Conservation (phyloP, 2,329 filamentous ascomycete species). For the Ophiostoma pallidulum region DNA sequence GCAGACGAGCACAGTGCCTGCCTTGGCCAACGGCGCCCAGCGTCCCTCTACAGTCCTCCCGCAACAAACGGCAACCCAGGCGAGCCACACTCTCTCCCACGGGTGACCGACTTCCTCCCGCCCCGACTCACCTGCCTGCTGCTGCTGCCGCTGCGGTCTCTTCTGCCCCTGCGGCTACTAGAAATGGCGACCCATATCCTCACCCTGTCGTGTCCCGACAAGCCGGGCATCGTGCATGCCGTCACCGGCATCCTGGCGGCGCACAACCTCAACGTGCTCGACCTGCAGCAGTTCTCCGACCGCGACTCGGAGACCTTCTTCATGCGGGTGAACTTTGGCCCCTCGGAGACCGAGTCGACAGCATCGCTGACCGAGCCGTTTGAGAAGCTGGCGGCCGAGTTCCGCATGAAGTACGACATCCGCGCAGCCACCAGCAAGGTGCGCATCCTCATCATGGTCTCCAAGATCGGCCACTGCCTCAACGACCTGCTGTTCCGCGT, state of each 20-base stretch:
- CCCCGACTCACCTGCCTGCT: background rate
- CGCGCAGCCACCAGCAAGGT: slow-evolving; percentile 60
- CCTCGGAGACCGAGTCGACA: slow-evolving; percentile 40
- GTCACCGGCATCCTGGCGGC: slow-evolving; percentile 69
- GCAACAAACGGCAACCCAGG: no score
- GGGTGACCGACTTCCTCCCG: background rate
- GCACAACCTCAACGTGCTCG: slow-evolving; percentile 69
- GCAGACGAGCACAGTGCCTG: no score
- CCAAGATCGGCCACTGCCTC: slow-evolving; percentile 73
- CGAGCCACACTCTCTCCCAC: no score
- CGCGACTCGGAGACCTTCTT: slow-evolving; percentile 67
- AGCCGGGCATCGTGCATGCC: slow-evolving; percentile 74
- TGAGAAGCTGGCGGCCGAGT: slow-evolving; percentile 48
- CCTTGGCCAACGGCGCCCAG: no score
- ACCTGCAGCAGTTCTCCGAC: slow-evolving; percentile 79
- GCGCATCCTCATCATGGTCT: slow-evolving; percentile 78
- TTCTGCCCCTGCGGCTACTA: slow-evolving; percentile 2
- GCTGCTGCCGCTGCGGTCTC: no score
- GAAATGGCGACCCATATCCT: slow-evolving; percentile 54
- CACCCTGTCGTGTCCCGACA: slow-evolving; percentile 75
- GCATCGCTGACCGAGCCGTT: slow-evolving; percentile 48
- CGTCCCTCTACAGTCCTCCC: no score
- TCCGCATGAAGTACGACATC: slow-evolving; percentile 63
- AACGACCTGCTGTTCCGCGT: slow-evolving; percentile 64
- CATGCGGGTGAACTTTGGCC: slow-evolving; percentile 78